Evolutionary conservation across 2,329 filamentous ascomycete genomes (phyloP), one percentile per base, ranked within the genome.

Genomic region (Phaeosphaeria sp.): DNA sequence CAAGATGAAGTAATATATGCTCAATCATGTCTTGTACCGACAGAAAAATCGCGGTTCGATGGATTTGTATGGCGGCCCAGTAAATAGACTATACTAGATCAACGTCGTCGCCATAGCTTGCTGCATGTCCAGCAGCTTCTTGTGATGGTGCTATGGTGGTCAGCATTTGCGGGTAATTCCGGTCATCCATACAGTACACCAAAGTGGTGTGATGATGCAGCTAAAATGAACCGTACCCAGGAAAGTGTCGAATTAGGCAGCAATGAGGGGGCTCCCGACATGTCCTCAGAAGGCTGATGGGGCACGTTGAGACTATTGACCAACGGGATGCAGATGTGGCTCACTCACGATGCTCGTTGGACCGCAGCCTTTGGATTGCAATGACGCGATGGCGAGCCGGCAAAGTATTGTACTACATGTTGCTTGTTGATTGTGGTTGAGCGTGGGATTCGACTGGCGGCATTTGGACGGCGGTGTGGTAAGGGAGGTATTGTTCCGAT

Each of bases 271-370:
- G 6, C 36, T 17, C 36, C 6, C 4, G 6, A 39, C 6, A 6
- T n/a, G n/a, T 39, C 36, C 36, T 5, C 17, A 7, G 43, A 46
- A 6, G 43, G 20, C 20, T 18, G 20, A 46, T 18, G 43, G 43
- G 43, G 15, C 23, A 46, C 20, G 9, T 39, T 39, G 36, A 39
- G 4, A 15, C n/a, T n/a, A 15, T 39, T 39, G 36, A 39, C 36
- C 36, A 15, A 39, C 17, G 36, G 18, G 18, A 22, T 44, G 42
- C 42, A 22, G 11, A 10, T 9, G 18, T 22, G 17, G 27, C 23
- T 49, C 47, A 23, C 23, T 49, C 47, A 36, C 47, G 47, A 49
- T 36, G 11, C 20, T 20, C 47, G 47, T 49, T 49, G 25, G 18
- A 18, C 17, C 13, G 46, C 46, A 25, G 46, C 27, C 46, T 11